Evolutionary conservation across 169 alveolate genomes (phyloP), one percentile per base, ranked within the genome.

Genomic region (Perkinsus chesapeaki): DNA sequence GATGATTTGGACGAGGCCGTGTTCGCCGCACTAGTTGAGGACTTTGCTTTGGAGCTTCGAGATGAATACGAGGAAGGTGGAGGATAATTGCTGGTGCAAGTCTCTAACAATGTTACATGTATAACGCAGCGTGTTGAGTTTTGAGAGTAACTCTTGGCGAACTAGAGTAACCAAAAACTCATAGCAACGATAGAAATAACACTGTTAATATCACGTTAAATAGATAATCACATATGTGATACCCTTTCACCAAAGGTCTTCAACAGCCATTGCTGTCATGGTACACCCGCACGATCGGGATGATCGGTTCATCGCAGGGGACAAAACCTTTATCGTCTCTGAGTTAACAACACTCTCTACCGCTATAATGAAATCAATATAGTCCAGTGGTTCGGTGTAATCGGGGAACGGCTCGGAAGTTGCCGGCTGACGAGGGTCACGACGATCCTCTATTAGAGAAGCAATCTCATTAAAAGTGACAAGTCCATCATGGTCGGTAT

Each of bases 241-340:
- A n/a, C n/a, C n/a, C n/a, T n/a, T n/a, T n/a, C n/a, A n/a, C n/a
- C n/a, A n/a, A n/a, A n/a, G n/a, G n/a, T n/a, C n/a, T n/a, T n/a
- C n/a, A 38, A 38, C 43, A 38, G 43, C 23, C 96, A 92, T 82
- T 60, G 16, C 92, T 36, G 27, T 94, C 82, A 43, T 16, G 23
- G 16, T 5, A 16, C 5, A 47, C 19, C 72, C 19, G 72, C 72
- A 47, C 19, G 72, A 47, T 47, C 9, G 9, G 19, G 72, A 47
- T 47, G 72, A 47, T 9, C 72, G 72, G 72, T 9, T 19, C 19
- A 47, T 47, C 19, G 72, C 72, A 47, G 72, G 19, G 9, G 72
- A 47, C 19, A 19, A 47, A 9, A 47, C 27, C 27, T 19, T 47
- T 19, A 47, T 9, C 72, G 19, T 47, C 9, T 47, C 72, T 19